Percentiles rank a stretch among this genome's conserved stretches.
Evolutionary conservation across 208 protist species (phyloP).

Genomic region (Trypanosoma melophagium): DNA sequence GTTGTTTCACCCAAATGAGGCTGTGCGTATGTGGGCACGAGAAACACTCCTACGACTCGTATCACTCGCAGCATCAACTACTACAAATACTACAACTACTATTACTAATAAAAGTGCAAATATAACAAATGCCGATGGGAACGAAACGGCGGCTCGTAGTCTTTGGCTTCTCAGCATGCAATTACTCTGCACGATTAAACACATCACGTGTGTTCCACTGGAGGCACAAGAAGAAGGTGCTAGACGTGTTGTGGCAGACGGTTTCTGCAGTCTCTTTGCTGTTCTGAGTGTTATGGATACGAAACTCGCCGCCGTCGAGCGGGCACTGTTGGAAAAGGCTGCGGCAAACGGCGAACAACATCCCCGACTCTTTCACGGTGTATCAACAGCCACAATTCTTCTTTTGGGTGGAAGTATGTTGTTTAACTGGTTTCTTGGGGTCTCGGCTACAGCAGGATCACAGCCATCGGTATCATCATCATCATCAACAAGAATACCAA

Average conservation of each 20-base stretch:
- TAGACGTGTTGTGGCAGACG: conserved; percentile 32
- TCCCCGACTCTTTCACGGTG: conserved; percentile 1
- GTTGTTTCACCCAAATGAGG: conserved; percentile 41
- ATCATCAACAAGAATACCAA: neutral
- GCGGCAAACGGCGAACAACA: neutral
- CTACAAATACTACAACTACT: neutral
- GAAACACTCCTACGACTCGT: conserved; percentile 31
- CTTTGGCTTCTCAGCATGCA: conserved; percentile 48
- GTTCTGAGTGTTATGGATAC: conserved; percentile 51
- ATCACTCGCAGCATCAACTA: neutral
- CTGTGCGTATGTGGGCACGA: conserved; percentile 38
- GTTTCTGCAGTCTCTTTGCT: conserved; percentile 46
- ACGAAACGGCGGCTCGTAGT: neutral
- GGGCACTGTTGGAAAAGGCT: neutral
- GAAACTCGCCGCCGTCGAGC: conserved; percentile 22
- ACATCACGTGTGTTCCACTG: conserved; percentile 29
- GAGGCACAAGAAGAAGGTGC: conserved; percentile 2
- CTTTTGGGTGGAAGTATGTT: conserved; percentile 66
- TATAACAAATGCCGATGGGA: neutral
- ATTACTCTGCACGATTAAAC: conserved; percentile 58
- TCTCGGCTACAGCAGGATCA: conserved; percentile 9
- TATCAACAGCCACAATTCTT: conserved; percentile 28
- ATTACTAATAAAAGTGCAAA: too few species aligned
- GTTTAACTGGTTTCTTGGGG: conserved; percentile 48
- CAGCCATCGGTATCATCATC: neutral